These are phyloP conservation scores for Solanum pinnatisectum DNA, from an alignment of 257 asterid genomes.

Conservation along the genomic window DNA sequence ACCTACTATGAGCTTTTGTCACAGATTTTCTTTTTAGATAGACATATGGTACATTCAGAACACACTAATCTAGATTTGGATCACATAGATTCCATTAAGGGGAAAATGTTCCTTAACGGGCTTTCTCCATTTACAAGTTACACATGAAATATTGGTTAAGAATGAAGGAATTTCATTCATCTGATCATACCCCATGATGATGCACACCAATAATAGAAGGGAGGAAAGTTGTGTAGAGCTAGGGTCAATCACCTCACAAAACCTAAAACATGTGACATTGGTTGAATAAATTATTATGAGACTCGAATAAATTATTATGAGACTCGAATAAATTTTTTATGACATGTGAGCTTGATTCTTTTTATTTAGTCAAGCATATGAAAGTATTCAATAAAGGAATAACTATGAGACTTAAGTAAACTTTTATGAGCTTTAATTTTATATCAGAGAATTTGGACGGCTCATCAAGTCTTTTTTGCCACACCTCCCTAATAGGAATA, in stretches of 20 bases:
- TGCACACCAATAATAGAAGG: not conserved
- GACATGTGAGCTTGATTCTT: not conserved
- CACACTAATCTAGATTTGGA: not conserved
- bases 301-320: no score
- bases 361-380: not conserved
- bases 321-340: no score
- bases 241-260: not conserved
- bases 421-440: not conserved
- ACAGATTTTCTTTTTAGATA: not conserved
- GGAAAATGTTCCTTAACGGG: not conserved
- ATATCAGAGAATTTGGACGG: not conserved
- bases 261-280: not conserved
- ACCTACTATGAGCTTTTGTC: not conserved
- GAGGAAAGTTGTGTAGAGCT: not conserved
- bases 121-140: not conserved
- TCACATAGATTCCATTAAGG: not conserved
- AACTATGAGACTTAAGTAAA: not conserved
- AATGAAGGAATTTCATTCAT: not conserved
- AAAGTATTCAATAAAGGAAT: not conserved
- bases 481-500: not conserved
- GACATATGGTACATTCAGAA: not conserved
- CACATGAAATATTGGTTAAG: not conserved
- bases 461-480: not conserved
- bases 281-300: not conserved
- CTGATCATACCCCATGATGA: not conserved